phyloP scores from a whole-genome alignment of 495 filamentous ascomycete species.

The Tirmania nivea region DNA sequence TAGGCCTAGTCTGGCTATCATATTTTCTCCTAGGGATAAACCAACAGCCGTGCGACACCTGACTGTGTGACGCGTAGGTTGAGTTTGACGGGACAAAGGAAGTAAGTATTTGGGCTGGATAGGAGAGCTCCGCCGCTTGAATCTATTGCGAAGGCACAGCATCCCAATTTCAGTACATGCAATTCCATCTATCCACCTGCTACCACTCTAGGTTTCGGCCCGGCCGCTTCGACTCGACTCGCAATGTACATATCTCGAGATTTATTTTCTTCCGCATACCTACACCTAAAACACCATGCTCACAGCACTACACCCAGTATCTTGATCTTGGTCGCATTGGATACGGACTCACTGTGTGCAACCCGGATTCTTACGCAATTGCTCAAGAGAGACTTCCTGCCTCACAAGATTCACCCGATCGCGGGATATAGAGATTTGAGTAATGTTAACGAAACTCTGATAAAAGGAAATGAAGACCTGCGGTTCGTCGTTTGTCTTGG shows the following conservation, averaged over 20 bases:
- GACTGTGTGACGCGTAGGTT: too few relatives aligned
- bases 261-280: conserved; percentile 75
- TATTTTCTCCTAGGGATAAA: too few relatives aligned
- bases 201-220: too few relatives aligned
- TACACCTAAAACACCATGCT: conserved; percentile 56
- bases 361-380: conserved; percentile 80
- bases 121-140: too few relatives aligned
- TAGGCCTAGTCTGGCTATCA: too few relatives aligned
- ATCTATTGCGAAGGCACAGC: too few relatives aligned
- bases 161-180: too few relatives aligned
- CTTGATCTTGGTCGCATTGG: conserved; percentile 79
- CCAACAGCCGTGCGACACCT: too few relatives aligned
- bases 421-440: conserved; percentile 79
- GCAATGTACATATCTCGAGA: conserved; percentile 84
- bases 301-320: conserved; percentile 72
- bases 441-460: conserved; percentile 11
- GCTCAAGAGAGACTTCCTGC: conserved; percentile 88
- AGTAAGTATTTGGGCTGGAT: too few relatives aligned
- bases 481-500: conserved; percentile 70
- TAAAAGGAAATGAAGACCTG: conserved; percentile 16
- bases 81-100: too few relatives aligned
- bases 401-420: conserved; percentile 93
- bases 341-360: conserved; percentile 87
- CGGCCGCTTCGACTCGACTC: background rate
- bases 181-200: too few relatives aligned